Conservation (phyloP, 2,329 filamentous ascomycete species). For the Fusarium algeriense region DNA sequence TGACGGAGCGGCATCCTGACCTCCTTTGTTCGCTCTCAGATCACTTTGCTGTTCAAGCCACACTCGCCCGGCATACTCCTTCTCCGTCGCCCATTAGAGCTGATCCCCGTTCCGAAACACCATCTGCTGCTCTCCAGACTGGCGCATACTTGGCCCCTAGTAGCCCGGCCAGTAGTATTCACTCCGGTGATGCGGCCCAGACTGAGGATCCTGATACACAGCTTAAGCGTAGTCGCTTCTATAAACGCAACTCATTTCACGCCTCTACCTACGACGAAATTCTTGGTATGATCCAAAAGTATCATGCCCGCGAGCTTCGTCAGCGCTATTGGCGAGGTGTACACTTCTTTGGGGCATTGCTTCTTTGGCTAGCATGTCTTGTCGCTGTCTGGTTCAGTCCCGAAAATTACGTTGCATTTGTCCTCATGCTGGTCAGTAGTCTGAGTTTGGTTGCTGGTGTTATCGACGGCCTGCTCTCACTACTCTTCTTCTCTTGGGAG, state of each 20-base stretch:
- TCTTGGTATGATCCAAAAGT: constrained; percentile 75
- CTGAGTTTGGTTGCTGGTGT: constrained; percentile 81
- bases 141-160: constrained; percentile 45
- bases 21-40: constrained; percentile 91
- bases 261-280: constrained; percentile 62
- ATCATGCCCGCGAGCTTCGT: constrained; percentile 75
- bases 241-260: constrained; percentile 33
- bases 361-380: constrained; percentile 78
- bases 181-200: constrained; percentile 34
- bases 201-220: constrained; percentile 50
- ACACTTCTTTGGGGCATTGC: constrained; percentile 78
- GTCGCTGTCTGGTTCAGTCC: constrained; percentile 90
- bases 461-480: constrained; percentile 85
- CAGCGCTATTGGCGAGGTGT: constrained; percentile 78
- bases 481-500: constrained; percentile 89
- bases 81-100: constrained; percentile 31
- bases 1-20: constrained; percentile 83
- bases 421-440: constrained; percentile 84
- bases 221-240: constrained; percentile 46
- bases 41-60: constrained; percentile 91
- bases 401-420: constrained; percentile 79
- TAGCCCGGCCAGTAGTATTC: constrained; percentile 43
- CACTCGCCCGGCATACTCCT: constrained; percentile 67
- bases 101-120: constrained; percentile 34
- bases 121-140: constrained; percentile 44